phyloP scores from a whole-genome alignment of 2,329 filamentous ascomycete species.

The Colletotrichum sp. region DNA sequence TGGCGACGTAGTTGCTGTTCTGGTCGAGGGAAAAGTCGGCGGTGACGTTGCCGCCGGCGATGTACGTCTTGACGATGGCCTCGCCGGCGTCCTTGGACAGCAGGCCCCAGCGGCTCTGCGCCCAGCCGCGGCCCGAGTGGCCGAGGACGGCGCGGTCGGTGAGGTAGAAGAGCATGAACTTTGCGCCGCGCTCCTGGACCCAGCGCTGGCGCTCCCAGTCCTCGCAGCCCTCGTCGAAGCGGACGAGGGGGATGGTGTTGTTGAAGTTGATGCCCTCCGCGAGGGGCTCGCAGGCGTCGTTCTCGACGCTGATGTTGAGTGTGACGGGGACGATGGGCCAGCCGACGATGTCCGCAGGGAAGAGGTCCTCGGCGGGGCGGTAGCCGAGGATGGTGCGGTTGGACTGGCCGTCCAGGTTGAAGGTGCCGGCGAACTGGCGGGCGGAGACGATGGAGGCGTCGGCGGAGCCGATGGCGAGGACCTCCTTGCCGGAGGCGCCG shows the following conservation, averaged over 20 bases:
- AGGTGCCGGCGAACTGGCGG: constrained; percentile 24
- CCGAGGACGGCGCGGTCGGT: constrained; percentile 26
- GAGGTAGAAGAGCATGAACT: constrained; percentile 37
- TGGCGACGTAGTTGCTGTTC: constrained; percentile 8
- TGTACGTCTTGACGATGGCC: constrained; percentile 32
- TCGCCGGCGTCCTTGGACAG: constrained; percentile 27
- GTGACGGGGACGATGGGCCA: constrained; percentile 30
- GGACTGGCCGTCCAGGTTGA: constrained; percentile 23
- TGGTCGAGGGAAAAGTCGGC: constrained; percentile 26
- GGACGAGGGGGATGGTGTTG: constrained; percentile 11
- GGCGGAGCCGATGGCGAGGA: constrained; percentile 26
- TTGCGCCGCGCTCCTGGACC: constrained; percentile 30
- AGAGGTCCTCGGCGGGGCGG: constrained; percentile 22
- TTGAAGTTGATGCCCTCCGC: constrained; percentile 4
- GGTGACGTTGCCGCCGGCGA: constrained; percentile 34
- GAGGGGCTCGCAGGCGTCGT: constrained; percentile 28
- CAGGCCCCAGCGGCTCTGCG: constrained; percentile 11
- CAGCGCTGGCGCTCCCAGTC: constrained; percentile 31
- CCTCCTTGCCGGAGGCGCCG: constrained; percentile 28
- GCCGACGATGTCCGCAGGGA: constrained; percentile 24
- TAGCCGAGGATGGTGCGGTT: constrained; percentile 29
- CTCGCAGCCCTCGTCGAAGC: constrained; percentile 11
- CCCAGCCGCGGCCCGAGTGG: constrained; percentile 5
- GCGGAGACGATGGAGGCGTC: constrained; percentile 13
- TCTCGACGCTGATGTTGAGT: constrained; percentile 26